Evolutionary conservation across 345 rosid species (phyloP), one percentile per base, ranked within the genome.

Genomic region (Eucalyptus cladocalyx): DNA sequence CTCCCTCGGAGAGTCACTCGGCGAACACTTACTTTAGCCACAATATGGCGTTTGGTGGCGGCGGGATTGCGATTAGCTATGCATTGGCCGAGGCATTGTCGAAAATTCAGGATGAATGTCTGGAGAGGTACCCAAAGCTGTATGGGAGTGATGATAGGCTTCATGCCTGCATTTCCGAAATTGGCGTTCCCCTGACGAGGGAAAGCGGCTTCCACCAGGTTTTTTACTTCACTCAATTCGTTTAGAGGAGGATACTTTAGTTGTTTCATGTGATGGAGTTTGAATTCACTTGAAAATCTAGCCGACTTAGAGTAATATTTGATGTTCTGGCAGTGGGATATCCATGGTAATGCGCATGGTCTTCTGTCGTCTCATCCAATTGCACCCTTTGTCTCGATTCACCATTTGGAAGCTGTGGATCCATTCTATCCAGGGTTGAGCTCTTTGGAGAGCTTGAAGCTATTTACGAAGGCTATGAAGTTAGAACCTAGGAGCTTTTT

Each of bases 151-250:
- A 96, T 90, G 99, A 97, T 92, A 95, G 99, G 9, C 95, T 97
- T 23, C 98, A 96, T 49, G 98, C 99, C 83, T 97, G 99, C 91
- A 97, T 96, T 90, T 93, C 99, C 3, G 99, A 97, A 89, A 95
- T 97, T 2, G 99, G 99, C 23, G 93, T 97, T 92, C 98, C 99
- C 88, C 90, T 97, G 86, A 92, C 98, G 11, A 94, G 92, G 90
- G 99, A 97, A 90, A 94, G 90, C 58, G 99, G 99, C 47, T 97
- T 97, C 92, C 99, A 97, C 88, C 99, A 96, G 97, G 99, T 96
- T 50, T 67, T 53, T 76, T 87, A 32, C 86, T 80, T 89, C 69
- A 30, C 47, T 37, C n/a, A 28, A 42, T 60, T 90, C 69, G 49
- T 18, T 37, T 88, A 56, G 34, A 16, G 48, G 47, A 40, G 47